A percentile compares a stretch with the other conserved stretches of the same genome.
Evolutionary conservation across 495 filamentous ascomycete genomes (phyloP).

Genomic region (Lasiosphaeria ovina): DNA sequence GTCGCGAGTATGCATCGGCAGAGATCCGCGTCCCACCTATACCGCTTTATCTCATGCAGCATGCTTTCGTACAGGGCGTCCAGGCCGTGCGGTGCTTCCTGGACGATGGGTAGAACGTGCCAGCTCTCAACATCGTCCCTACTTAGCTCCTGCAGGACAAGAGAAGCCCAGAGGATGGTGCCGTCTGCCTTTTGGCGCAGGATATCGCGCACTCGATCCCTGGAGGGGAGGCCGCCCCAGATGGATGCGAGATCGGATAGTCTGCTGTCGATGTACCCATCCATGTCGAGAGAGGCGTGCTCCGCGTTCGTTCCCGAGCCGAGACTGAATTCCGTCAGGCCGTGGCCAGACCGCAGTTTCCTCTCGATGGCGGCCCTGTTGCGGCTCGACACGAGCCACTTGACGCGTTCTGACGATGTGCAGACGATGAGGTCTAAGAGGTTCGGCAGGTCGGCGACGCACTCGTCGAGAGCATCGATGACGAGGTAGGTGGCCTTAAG

Average conservation of each 20-base stretch:
- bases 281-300: slow-evolving; percentile 19
- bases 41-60: slow-evolving; percentile 12
- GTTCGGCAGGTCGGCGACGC: slow-evolving; percentile 22
- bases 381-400: slow-evolving; percentile 35
- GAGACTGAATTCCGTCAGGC: slow-evolving; percentile 19
- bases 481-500: slow-evolving; percentile 31
- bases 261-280: slow-evolving; percentile 35
- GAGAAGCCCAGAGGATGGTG: too few species aligned
- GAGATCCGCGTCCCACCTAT: background rate
- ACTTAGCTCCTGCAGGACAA: too few species aligned
- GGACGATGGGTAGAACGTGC: too few species aligned
- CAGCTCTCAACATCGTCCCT: too few species aligned
- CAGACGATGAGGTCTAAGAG: slow-evolving; percentile 36
- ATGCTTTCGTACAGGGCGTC: slow-evolving; percentile 24
- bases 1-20: slow-evolving; percentile 21
- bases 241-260: too few species aligned
- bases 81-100: slow-evolving; percentile 16
- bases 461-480: slow-evolving; percentile 53
- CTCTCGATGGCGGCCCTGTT: slow-evolving; percentile 26
- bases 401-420: slow-evolving; percentile 24
- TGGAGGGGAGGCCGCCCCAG: too few species aligned
- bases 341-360: slow-evolving; percentile 21
- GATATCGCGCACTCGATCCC: slow-evolving; percentile 19
- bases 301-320: slow-evolving; percentile 32
- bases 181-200: too few species aligned